A percentile compares a stretch with the other conserved stretches of the same genome.
Conservation (phyloP, 805 yeast genomes). For the Wickerhamiella vanderwaltii region DNA sequence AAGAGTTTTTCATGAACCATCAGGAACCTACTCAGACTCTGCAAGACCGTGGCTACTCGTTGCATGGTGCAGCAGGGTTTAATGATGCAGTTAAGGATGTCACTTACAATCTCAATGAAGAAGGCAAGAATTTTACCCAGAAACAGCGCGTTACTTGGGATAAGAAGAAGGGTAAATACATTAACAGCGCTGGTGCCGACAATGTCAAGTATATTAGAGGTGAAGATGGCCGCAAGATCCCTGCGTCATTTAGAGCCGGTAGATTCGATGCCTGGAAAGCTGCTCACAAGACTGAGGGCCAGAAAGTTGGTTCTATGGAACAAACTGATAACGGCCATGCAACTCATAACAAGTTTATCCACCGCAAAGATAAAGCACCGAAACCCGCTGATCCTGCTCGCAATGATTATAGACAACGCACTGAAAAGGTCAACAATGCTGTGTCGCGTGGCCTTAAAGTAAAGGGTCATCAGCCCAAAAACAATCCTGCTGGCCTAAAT, state of each 20-base stretch:
- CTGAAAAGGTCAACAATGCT: constrained; percentile 72
- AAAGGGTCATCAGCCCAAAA: constrained; percentile 35
- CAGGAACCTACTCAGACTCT: constrained; percentile 71
- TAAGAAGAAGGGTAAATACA: constrained; percentile 78
- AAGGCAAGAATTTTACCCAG: constrained; percentile 57
- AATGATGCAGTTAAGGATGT: constrained; percentile 77
- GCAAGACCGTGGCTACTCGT: constrained; percentile 65
- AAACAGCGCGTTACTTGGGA: constrained; percentile 77
- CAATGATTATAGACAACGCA: constrained; percentile 73
- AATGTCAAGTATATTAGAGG: constrained; percentile 68
- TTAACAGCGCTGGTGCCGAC: constrained; percentile 60
- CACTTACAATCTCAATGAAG: constrained; percentile 68
- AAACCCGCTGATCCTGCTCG: constrained; percentile 80
- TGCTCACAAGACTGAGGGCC: constrained; percentile 44
- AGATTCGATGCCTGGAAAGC: constrained; percentile 86
- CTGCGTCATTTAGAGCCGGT: constrained; percentile 86
- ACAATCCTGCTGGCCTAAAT: constrained; percentile 42
- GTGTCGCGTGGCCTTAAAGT: constrained; percentile 58
- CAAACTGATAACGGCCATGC: constrained; percentile 20
- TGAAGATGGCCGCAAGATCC: constrained; percentile 84
- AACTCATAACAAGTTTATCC: constrained; percentile 41
- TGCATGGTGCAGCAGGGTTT: constrained; percentile 43
- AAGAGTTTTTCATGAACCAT: constrained; percentile 70
- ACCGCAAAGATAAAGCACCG: constrained; percentile 67
- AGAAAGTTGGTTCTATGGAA: constrained; percentile 24